phyloP scores from a whole-genome alignment of 2,329 filamentous ascomycete species.

The Tolypocladium capitatum region DNA sequence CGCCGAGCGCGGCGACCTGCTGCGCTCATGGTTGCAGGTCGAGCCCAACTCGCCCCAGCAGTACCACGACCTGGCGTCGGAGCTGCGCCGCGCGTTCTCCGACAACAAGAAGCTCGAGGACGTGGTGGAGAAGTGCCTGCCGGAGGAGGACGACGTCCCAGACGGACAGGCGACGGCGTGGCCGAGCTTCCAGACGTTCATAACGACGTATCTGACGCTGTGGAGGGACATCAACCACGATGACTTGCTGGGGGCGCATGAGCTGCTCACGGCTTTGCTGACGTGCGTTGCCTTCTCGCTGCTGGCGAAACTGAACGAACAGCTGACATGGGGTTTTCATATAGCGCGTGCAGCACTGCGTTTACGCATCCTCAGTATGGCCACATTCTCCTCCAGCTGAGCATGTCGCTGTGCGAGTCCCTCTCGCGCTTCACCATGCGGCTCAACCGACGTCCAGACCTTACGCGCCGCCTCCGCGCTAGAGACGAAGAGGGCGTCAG shows the following conservation, averaged over 20 bases:
- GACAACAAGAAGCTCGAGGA: conserved; percentile 41
- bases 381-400: conserved; percentile 68
- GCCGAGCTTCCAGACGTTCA: conserved; percentile 65
- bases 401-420: conserved; percentile 67
- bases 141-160: conserved; percentile 42
- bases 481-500: conserved; percentile 51
- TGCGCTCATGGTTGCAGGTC: conserved; percentile 60
- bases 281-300: conserved; percentile 40
- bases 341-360: conserved; percentile 68
- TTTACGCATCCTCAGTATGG: conserved; percentile 70
- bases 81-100: conserved; percentile 48
- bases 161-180: conserved; percentile 56
- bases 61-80: conserved; percentile 54
- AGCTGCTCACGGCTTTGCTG: conserved; percentile 58
- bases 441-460: conserved; percentile 65
- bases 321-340: background rate
- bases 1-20: conserved; percentile 47
- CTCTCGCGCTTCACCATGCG: conserved; percentile 74
- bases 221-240: conserved; percentile 68
- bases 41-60: conserved; percentile 56
- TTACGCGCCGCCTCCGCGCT: conserved; percentile 53
- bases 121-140: conserved; percentile 50
- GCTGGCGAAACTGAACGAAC: background rate
- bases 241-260: conserved; percentile 62
- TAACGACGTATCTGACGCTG: conserved; percentile 69